Evolutionary conservation across 331 rosid species (phyloP).

Genomic region (Erythrophleum ivorense): DNA sequence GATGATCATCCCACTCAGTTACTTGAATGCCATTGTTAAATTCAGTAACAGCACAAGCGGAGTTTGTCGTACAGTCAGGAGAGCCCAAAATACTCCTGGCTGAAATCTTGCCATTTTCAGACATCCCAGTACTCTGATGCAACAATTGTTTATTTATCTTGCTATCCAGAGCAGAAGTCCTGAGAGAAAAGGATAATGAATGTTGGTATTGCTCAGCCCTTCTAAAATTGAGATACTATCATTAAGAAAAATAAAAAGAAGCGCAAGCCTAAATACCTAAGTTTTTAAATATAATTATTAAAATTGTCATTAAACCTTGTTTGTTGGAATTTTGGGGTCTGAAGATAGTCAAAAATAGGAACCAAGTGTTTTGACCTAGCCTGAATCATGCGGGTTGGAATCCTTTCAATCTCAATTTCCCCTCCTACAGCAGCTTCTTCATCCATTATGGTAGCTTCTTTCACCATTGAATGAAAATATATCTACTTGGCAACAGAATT

Average conservation of each 20-base stretch:
- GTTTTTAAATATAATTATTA: constrained; percentile 7
- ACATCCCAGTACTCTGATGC: constrained; percentile 46
- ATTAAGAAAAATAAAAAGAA: neutral
- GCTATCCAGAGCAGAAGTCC: constrained; percentile 51
- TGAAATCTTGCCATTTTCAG: constrained; percentile 63
- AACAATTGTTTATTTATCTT: constrained; percentile 51
- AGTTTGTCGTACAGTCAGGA: constrained; percentile 40
- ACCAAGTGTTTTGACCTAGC: constrained; percentile 79
- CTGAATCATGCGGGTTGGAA: constrained; percentile 69
- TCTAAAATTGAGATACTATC: neutral
- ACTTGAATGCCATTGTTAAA: constrained; percentile 50
- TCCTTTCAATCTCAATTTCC: constrained; percentile 83
- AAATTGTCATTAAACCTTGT: constrained; percentile 57
- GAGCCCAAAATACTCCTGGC: constrained; percentile 46
- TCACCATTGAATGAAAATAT: constrained; percentile 71
- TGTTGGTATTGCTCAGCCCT: constrained; percentile 7
- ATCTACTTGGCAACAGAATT: constrained; percentile 60
- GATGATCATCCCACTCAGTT: constrained; percentile 55
- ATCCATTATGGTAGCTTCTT: constrained; percentile 56
- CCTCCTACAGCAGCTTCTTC: constrained; percentile 59
- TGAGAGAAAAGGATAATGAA: constrained; percentile 36
- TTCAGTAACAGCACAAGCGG: constrained; percentile 45
- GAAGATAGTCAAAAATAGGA: constrained; percentile 77
- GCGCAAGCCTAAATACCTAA: neutral
- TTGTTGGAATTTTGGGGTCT: constrained; percentile 56